phyloP scores from a whole-genome alignment of 2,329 filamentous ascomycete genomes.

The Sordariomycetes sp. region DNA sequence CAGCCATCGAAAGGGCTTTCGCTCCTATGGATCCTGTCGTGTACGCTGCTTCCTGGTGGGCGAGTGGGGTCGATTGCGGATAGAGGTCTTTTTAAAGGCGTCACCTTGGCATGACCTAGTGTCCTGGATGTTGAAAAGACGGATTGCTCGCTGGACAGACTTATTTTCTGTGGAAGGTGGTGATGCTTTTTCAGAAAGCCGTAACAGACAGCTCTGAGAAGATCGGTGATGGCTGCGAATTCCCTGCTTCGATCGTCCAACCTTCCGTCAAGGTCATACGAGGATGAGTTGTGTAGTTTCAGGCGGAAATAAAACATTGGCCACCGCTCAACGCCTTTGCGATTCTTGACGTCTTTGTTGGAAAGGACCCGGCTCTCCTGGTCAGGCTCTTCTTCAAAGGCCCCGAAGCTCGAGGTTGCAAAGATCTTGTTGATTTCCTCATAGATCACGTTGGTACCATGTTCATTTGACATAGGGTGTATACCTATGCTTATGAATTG shows the following conservation, averaged over 20 bases:
- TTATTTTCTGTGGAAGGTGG: constrained; percentile 45
- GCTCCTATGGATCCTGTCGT: constrained; percentile 1
- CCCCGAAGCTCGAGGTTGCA: constrained; percentile 66
- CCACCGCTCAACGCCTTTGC: constrained; percentile 69
- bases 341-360: constrained; percentile 38
- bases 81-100: neutral
- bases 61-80: neutral
- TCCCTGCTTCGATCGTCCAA: constrained; percentile 35
- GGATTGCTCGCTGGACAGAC: constrained; percentile 11
- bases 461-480: constrained; percentile 47
- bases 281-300: constrained; percentile 21
- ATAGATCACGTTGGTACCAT: constrained; percentile 58
- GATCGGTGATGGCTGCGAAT: constrained; percentile 41
- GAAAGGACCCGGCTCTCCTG: no score
- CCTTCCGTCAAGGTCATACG: constrained; percentile 21
- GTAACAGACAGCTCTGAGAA: constrained; percentile 59
- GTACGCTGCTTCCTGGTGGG: neutral
- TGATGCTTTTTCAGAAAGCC: constrained; percentile 69
- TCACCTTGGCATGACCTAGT: constrained; percentile 8
- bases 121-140: constrained; percentile 14
- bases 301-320: constrained; percentile 85
- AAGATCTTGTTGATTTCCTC: constrained; percentile 74
- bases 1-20: constrained; percentile 24
- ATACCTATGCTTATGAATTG: constrained; percentile 81
- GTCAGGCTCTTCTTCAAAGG: constrained; percentile 36